These are phyloP conservation scores for Periconia macrospinosa DNA, from an alignment of 2,329 filamentous ascomycete species.

Conservation along the genomic window DNA sequence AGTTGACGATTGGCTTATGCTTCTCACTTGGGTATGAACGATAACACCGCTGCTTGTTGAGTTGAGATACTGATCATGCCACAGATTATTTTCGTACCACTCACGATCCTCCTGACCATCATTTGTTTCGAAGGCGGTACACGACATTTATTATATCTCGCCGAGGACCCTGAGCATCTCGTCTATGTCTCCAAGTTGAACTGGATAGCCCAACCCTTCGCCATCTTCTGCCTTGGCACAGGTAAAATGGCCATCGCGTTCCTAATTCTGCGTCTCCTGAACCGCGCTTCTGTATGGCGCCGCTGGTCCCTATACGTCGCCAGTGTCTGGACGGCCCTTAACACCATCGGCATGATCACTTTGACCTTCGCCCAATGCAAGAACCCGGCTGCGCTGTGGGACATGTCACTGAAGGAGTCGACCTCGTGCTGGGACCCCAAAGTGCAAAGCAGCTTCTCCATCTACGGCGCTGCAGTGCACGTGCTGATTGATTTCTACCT, in stretches of 20 bases:
- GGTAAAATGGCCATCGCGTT: conserved; percentile 20
- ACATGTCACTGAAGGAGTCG: conserved; percentile 7
- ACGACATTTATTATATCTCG: conserved; percentile 22
- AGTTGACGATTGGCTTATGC: conserved; percentile 24
- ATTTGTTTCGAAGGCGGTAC: conserved; percentile 18
- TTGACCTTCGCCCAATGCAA: conserved; percentile 23
- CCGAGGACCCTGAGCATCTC: conserved; percentile 7
- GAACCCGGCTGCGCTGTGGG: conserved; percentile 18
- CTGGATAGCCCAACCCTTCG: conserved; percentile 21
- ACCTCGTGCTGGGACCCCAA: conserved; percentile 21
- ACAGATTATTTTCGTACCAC: conserved; percentile 16
- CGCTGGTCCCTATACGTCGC: conserved; percentile 17
- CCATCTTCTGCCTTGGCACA: conserved; percentile 19
- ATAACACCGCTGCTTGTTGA: not conserved
- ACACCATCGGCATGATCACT: conserved; percentile 21
- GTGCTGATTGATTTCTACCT: conserved; percentile 18
- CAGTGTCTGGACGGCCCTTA: conserved; percentile 14
- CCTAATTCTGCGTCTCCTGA: conserved; percentile 21
- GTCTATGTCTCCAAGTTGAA: conserved; percentile 14
- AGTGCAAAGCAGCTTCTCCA: conserved; percentile 20
- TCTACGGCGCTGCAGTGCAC: conserved; percentile 16
- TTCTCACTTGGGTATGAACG: conserved; percentile 17
- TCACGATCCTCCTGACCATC: conserved; percentile 15
- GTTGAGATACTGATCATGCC: not conserved
- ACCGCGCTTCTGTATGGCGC: conserved; percentile 14